Base-by-base conservation (phyloP, 2,329 filamentous ascomycete genomes). In the Dactylellina drechsleri region DNA sequence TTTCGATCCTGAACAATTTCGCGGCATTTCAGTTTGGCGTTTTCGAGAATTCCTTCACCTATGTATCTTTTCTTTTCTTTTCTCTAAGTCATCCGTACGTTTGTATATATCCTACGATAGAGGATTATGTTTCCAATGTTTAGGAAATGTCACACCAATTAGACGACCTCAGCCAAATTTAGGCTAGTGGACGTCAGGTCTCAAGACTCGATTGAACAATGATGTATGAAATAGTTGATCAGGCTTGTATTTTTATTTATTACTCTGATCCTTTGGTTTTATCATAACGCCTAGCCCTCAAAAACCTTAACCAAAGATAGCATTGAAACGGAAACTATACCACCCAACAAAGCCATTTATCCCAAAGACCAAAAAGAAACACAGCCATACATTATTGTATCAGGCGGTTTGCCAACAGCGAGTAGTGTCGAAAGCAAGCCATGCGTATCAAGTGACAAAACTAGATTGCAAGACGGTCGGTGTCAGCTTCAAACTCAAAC, bases 1-100 rank as follows among this genome's bases (percentile, higher is more conserved):
- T 45, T 47, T 47, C 2, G 3, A 47, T 47, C 13, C 13, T 12
- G 43, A 47, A n/a, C 16, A 47, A n/a, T 18, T 47, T 47, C 43
- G 13, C 16, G 16, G 16, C 43, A 47, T 47, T 47, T 15, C 6
- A n/a, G 16, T 18, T 12, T 47, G 13, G 43, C 43, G 16, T 47
- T 47, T 36, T 57, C 57, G 66, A 26, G 50, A 41, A n/a, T 57
- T 57, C 26, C 16, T 61, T 31, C 23, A 23, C 4, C 4, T 23
- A 4, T 23, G 2, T 36, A 10, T 2, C 2, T 36, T 36, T 36
- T 8, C 2, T 36, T 2, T 36, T 36, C 31, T 4, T 4, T 7
- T 2, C 6, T 36, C 1, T 36, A 1, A 10, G 6, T 36, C 10
- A 3, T 36, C 6, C 31, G 1, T 8, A 10, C 31, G 10, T 36